A percentile compares a stretch with the other conserved stretches of the same genome.
phyloP scores from a whole-genome alignment of 2,329 filamentous ascomycete genomes.

The Cordyceps fumosorosea region DNA sequence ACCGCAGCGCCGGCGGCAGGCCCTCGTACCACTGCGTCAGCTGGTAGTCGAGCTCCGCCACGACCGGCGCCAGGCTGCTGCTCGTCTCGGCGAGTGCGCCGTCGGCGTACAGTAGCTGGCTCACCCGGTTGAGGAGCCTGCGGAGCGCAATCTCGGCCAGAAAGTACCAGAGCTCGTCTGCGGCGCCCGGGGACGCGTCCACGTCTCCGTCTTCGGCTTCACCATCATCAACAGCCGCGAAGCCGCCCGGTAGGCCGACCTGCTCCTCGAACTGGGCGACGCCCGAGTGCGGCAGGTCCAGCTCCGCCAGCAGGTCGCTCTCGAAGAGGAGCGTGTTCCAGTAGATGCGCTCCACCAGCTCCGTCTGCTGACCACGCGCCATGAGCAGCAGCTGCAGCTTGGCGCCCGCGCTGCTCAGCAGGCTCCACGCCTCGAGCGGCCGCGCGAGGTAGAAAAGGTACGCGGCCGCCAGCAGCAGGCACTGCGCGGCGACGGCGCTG shows the following conservation, averaged over 20 bases:
- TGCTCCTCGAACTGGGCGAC: conserved; percentile 78
- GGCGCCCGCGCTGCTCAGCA: conserved; percentile 72
- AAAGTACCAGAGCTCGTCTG: conserved; percentile 82
- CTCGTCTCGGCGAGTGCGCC: conserved; percentile 64
- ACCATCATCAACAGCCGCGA: conserved; percentile 62
- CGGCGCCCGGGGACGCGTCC: conserved; percentile 47
- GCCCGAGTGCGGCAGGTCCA: conserved; percentile 76
- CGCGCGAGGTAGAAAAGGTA: conserved; percentile 79
- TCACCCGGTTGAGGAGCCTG: conserved; percentile 69
- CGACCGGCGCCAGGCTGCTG: conserved; percentile 67
- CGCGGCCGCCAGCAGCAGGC: conserved; percentile 71
- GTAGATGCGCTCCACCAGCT: conserved; percentile 71
- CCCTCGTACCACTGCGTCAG: conserved; percentile 80
- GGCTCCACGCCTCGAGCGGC: conserved; percentile 75
- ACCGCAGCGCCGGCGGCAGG: conserved; percentile 67
- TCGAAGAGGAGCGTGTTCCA: conserved; percentile 80
- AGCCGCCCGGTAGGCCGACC: conserved; percentile 70
- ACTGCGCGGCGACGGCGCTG: conserved; percentile 71
- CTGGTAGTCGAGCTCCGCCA: conserved; percentile 75
- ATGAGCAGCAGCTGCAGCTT: conserved; percentile 75
- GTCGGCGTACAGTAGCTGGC: conserved; percentile 72
- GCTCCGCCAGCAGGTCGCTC: conserved; percentile 70
- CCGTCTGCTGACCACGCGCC: conserved; percentile 57
- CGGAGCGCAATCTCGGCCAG: conserved; percentile 75
- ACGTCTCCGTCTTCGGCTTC: conserved; percentile 31